Conservation (phyloP, 169 alveolate genomes). For the Cryptosporidium baileyi region DNA sequence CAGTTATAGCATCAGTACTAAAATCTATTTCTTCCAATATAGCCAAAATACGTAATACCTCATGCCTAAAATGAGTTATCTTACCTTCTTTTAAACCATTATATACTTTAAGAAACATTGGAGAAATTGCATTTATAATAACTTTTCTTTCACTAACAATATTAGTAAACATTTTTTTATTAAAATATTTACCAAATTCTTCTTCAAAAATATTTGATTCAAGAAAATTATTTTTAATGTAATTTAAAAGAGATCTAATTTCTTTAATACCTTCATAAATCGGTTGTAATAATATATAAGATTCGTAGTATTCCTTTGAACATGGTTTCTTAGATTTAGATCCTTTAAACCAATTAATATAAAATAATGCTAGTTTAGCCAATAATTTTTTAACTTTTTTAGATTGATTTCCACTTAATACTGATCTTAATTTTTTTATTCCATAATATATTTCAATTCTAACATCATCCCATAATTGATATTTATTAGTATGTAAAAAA, state of each 20-base stretch:
- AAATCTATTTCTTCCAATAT: slow-evolving; percentile 61
- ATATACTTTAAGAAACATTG: not conserved
- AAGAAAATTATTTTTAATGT: not conserved
- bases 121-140: not conserved
- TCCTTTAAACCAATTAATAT: slow-evolving; percentile 32
- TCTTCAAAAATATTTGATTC: not conserved
- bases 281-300: not conserved
- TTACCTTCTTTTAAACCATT: not conserved
- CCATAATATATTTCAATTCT: slow-evolving; percentile 33
- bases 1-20: not conserved
- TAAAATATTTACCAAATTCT: slow-evolving; percentile 2
- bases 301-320: not conserved
- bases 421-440: not conserved
- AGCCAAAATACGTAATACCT: slow-evolving; percentile 16
- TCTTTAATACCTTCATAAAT: slow-evolving; percentile 31
- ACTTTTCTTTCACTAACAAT: not conserved
- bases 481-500: not conserved
- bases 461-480: slow-evolving; percentile 43
- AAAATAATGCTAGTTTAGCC: not conserved
- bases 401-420: not conserved
- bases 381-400: not conserved
- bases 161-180: not conserved
- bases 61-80: not conserved
- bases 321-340: slow-evolving; percentile 9
- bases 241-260: not conserved